A percentile compares a stretch with the other conserved stretches of the same genome.
Conservation (phyloP, 306 rosid species). For the Cyamopsis tetragonoloba region DNA sequence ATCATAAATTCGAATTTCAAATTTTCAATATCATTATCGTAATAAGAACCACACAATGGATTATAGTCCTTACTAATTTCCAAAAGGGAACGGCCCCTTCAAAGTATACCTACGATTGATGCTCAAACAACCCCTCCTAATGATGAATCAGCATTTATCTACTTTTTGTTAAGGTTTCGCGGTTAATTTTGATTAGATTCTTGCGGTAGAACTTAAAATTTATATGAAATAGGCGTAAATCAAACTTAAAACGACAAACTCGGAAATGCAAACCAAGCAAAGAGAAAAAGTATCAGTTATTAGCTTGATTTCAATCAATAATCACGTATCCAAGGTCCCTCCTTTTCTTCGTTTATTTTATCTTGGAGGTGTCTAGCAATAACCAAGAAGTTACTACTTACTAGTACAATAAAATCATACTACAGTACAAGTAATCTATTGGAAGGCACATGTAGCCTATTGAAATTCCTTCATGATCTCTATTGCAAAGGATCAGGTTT, state of each 20-base stretch:
- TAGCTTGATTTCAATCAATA: neutral
- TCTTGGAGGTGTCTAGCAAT: neutral
- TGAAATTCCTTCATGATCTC: neutral
- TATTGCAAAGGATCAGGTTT: too few species aligned
- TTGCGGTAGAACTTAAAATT: neutral
- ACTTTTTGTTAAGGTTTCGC: neutral
- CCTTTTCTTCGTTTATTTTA: neutral
- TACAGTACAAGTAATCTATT: slow-evolving; percentile 9
- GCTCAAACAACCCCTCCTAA: too few species aligned
- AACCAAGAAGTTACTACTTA: neutral
- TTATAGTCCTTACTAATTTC: too few species aligned
- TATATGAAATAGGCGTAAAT: neutral
- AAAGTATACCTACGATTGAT: too few species aligned
- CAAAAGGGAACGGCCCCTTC: too few species aligned
- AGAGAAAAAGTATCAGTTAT: neutral
- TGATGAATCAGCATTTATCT: too few species aligned
- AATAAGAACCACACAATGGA: too few species aligned
- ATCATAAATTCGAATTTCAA: too few species aligned
- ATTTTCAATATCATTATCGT: too few species aligned
- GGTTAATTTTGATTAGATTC: neutral
- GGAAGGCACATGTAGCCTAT: neutral
- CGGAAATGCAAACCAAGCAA: neutral
- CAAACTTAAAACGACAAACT: neutral
- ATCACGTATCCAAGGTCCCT: neutral
- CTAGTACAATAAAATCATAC: neutral